phyloP scores from a whole-genome alignment of 2,329 filamentous ascomycete genomes.

The Xylaria sp. region DNA sequence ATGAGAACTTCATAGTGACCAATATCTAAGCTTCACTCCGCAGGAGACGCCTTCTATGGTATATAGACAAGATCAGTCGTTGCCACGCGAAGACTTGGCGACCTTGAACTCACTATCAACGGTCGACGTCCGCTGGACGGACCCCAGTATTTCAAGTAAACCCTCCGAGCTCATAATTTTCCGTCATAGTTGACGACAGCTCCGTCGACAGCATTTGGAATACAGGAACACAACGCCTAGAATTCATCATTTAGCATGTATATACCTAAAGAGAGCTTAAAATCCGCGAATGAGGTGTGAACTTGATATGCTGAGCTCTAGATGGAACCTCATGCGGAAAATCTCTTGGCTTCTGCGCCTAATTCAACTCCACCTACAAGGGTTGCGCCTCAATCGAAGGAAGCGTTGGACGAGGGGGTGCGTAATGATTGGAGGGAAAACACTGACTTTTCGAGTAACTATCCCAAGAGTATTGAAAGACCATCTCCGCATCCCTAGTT shows the following conservation, averaged over 20 bases:
- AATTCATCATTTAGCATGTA: background rate
- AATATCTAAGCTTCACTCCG: background rate
- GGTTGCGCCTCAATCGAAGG: background rate
- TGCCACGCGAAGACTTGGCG: background rate
- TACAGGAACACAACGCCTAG: background rate
- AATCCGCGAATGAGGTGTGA: conserved; percentile 33
- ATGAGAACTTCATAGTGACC: conserved; percentile 33
- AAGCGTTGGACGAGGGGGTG: conserved; percentile 2
- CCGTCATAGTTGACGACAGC: background rate
- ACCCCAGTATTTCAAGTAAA: conserved; percentile 25
- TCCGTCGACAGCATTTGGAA: background rate
- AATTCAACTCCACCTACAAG: conserved; percentile 33
- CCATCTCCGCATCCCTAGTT: conserved; percentile 25
- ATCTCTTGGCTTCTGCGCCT: conserved; percentile 17
- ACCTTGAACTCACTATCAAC: background rate
- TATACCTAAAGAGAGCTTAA: background rate
- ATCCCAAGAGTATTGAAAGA: background rate
- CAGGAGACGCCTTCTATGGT: background rate
- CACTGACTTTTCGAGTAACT: background rate
- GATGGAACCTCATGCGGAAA: conserved; percentile 3
- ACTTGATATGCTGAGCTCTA: background rate
- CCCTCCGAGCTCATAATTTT: background rate
- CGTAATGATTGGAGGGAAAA: conserved; percentile 36
- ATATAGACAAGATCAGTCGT: background rate
- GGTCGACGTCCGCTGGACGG: background rate